These are phyloP conservation scores for Eleusine coracana DNA, from an alignment of 176 grass and related monocot genomes.

Conservation along the genomic window DNA sequence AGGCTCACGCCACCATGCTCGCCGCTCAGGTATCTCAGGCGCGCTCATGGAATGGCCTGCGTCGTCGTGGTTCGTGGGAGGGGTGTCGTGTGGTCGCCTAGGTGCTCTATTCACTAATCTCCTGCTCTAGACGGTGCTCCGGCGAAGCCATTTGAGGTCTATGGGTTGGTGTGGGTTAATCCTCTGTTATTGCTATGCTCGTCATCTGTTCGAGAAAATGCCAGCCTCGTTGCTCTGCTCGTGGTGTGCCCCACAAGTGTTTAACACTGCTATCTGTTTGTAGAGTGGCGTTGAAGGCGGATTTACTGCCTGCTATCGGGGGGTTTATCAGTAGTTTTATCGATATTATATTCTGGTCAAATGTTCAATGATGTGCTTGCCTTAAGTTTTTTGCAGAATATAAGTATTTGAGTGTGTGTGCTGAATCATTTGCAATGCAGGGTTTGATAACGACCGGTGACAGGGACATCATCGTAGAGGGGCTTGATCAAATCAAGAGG, in stretches of 20 bases:
- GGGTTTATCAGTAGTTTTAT: not conserved
- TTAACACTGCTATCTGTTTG: not conserved
- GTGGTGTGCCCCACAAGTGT: not conserved
- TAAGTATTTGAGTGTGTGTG: not conserved
- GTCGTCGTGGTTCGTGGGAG: not conserved
- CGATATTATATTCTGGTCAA: not conserved
- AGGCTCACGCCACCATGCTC: slow-evolving; percentile 93
- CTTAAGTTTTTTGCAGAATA: not conserved
- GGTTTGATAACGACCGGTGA: slow-evolving; percentile 82
- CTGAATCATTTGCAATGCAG: slow-evolving; percentile 55
- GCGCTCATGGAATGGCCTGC: not conserved
- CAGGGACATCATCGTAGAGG: slow-evolving; percentile 76
- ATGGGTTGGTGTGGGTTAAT: not conserved
- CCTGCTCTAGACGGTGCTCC: not conserved
- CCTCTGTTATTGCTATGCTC: slow-evolving; percentile 1
- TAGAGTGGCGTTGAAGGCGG: not conserved
- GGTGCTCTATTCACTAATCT: slow-evolving; percentile 8
- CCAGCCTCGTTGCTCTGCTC: not conserved
- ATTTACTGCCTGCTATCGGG: not conserved
- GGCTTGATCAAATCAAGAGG: slow-evolving; percentile 86
- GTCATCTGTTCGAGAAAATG: slow-evolving; percentile 42
- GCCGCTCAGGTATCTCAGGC: slow-evolving; percentile 56
- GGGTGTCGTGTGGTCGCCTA: not conserved
- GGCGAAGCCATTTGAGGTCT: not conserved
- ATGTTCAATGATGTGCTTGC: not conserved